A percentile compares a stretch with the other conserved stretches of the same genome.
Evolutionary conservation across 2,329 filamentous ascomycete species (phyloP).

Genomic region (Gliomastix tumulicola): DNA sequence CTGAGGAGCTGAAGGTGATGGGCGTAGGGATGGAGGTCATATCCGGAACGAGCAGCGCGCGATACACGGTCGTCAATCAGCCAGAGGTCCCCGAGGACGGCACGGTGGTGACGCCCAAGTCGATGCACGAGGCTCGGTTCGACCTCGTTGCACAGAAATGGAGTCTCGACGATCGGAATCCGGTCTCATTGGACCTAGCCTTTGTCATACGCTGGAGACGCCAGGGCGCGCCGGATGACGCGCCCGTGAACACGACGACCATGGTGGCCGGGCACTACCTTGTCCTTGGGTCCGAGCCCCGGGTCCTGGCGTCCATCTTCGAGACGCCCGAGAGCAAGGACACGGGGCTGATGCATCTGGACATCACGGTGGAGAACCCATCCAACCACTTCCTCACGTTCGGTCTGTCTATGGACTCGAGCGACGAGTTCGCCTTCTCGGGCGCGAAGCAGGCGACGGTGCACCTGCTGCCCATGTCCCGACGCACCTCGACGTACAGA

Average conservation of each 20-base stretch:
- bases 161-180: conserved; percentile 73
- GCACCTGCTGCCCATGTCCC: conserved; percentile 75
- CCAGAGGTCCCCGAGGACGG: conserved; percentile 31
- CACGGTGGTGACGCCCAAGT: conserved; percentile 53
- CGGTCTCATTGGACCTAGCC: conserved; percentile 66
- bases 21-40: conserved; percentile 57
- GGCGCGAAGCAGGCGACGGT: conserved; percentile 76
- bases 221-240: conserved; percentile 14
- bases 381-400: conserved; percentile 94
- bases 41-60: conserved; percentile 53
- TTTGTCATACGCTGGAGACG: conserved; percentile 76
- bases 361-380: conserved; percentile 78
- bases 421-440: conserved; percentile 87
- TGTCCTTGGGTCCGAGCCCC: conserved; percentile 76
- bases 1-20: conserved; percentile 58
- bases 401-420: conserved; percentile 84
- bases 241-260: conserved; percentile 50
- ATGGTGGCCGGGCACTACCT: conserved; percentile 75
- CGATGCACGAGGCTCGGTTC: conserved; percentile 66
- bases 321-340: conserved; percentile 26
- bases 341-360: conserved; percentile 34
- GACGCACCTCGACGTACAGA: conserved; percentile 66
- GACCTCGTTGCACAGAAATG: conserved; percentile 67
- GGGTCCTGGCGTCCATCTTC: conserved; percentile 62
- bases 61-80: conserved; percentile 41